Conservation (phyloP, 2,329 filamentous ascomycete species). For the Apiospora saccharicola region DNA sequence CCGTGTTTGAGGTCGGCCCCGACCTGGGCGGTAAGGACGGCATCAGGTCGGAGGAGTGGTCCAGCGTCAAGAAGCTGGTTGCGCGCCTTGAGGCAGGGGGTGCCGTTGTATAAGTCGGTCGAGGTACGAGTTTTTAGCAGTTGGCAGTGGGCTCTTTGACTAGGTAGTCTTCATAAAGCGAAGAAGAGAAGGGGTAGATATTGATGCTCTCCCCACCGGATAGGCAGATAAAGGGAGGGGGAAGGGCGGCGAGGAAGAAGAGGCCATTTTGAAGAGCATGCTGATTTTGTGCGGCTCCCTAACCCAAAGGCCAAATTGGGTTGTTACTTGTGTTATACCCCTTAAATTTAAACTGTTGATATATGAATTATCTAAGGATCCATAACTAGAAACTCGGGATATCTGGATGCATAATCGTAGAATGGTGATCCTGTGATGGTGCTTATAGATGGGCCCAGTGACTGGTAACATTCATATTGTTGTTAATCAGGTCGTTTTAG, state of each 20-base stretch:
- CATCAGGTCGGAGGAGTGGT: conserved; percentile 89
- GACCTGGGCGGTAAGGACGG: conserved; percentile 86
- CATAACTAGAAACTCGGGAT: background rate
- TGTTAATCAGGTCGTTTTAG: background rate
- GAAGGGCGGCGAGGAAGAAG: background rate
- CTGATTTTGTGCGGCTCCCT: conserved; percentile 8
- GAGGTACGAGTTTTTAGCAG: conserved; percentile 24
- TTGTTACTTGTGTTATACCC: conserved; percentile 21
- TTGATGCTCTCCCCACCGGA: background rate
- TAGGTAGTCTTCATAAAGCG: background rate
- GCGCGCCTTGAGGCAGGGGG: conserved; percentile 73
- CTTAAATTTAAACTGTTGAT: conserved; percentile 22
- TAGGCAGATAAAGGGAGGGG: background rate
- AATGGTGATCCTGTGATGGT: background rate
- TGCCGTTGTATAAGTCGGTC: conserved; percentile 48
- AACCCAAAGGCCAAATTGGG: conserved; percentile 10
- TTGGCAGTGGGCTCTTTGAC: background rate
- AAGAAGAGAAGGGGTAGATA: background rate
- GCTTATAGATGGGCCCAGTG: background rate
- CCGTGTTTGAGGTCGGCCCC: conserved; percentile 88
- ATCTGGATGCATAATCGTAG: background rate
- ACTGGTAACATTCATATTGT: no score
- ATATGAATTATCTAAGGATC: conserved; percentile 2
- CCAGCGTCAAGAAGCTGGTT: conserved; percentile 88
- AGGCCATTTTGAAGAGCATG: conserved; percentile 11